Evolutionary conservation across 768 basidiomycete genomes (phyloP).

Genomic region (Agaricus blazei): DNA sequence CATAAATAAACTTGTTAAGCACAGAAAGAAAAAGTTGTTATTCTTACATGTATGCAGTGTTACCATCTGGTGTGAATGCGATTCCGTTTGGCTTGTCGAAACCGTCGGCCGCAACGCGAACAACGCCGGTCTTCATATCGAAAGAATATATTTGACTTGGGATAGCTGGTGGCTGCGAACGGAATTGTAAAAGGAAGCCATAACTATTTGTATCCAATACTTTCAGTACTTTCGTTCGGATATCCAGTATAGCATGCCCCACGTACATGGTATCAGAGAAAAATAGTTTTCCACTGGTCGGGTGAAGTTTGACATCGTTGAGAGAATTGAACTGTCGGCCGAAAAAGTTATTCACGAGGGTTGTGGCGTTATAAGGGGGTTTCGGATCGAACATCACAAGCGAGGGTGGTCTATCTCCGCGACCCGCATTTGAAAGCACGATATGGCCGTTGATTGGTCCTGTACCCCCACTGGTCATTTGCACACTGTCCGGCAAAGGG

Average conservation of each 20-base stretch:
- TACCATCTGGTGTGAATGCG: slow-evolving; percentile 63
- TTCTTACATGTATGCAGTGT: slow-evolving; percentile 55
- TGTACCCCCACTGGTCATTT: slow-evolving; percentile 70
- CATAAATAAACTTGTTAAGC: not conserved
- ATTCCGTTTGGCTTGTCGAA: slow-evolving; percentile 73
- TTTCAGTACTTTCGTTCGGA: not conserved
- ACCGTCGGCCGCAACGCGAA: slow-evolving; percentile 74
- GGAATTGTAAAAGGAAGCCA: slow-evolving; percentile 61
- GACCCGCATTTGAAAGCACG: slow-evolving; percentile 60
- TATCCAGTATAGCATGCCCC: not conserved
- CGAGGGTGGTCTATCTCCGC: slow-evolving; percentile 56
- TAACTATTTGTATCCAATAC: slow-evolving; percentile 34
- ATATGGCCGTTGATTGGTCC: slow-evolving; percentile 56
- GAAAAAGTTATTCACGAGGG: slow-evolving; percentile 73
- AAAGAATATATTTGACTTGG: slow-evolving; percentile 79
- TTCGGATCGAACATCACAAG: slow-evolving; percentile 60
- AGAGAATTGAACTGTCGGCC: slow-evolving; percentile 80
- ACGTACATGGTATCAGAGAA: slow-evolving; percentile 71
- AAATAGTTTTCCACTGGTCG: slow-evolving; percentile 56
- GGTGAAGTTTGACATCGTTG: slow-evolving; percentile 75
- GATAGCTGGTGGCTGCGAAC: slow-evolving; percentile 50
- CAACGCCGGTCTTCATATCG: slow-evolving; percentile 56
- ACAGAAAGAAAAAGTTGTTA: not conserved
- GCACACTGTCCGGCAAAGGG: slow-evolving; percentile 48
- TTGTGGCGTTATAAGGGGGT: slow-evolving; percentile 60